Percentiles rank a stretch among this genome's conserved stretches.
Conservation (phyloP, 805 yeast genomes). For the Candida berthetii region DNA sequence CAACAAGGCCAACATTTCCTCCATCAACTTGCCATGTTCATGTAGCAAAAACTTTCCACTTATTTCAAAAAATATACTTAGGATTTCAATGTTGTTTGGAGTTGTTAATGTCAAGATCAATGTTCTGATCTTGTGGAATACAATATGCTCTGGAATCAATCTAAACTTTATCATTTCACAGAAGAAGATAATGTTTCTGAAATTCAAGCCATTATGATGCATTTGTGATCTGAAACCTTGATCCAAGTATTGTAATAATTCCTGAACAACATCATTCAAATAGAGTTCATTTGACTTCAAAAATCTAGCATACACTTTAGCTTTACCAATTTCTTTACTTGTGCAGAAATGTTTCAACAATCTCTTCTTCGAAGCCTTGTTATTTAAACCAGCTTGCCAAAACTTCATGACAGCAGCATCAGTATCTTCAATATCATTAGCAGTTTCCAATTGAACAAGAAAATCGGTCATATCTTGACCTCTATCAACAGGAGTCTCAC, state of each 20-base stretch:
- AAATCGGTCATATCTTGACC: slow-evolving; percentile 35
- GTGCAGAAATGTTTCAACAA: slow-evolving; percentile 50
- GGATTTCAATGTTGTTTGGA: slow-evolving; percentile 59
- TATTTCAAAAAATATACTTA: slow-evolving; percentile 65
- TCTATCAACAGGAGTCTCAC: slow-evolving; percentile 20
- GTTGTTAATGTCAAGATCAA: slow-evolving; percentile 46
- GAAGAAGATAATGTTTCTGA: slow-evolving; percentile 55
- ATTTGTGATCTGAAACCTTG: slow-evolving; percentile 55
- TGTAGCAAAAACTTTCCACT: slow-evolving; percentile 62
- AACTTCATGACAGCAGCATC: slow-evolving; percentile 42
- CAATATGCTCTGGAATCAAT: slow-evolving; percentile 61
- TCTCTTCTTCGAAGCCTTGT: slow-evolving; percentile 66
- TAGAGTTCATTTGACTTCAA: slow-evolving; percentile 49
- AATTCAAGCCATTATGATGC: slow-evolving; percentile 43
- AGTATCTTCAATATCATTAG: slow-evolving; percentile 39
- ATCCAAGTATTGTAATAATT: slow-evolving; percentile 50
- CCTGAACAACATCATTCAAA: slow-evolving; percentile 45
- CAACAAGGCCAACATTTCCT: slow-evolving; percentile 54
- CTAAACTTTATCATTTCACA: slow-evolving; percentile 74
- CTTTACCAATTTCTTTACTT: slow-evolving; percentile 36
- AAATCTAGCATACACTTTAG: slow-evolving; percentile 57
- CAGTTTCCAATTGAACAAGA: slow-evolving; percentile 34
- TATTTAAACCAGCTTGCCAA: slow-evolving; percentile 47
- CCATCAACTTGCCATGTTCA: slow-evolving; percentile 54
- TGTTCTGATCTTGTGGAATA: slow-evolving; percentile 66